Conservation (phyloP, 345 rosid genomes). For the Arabis alpina region DNA sequence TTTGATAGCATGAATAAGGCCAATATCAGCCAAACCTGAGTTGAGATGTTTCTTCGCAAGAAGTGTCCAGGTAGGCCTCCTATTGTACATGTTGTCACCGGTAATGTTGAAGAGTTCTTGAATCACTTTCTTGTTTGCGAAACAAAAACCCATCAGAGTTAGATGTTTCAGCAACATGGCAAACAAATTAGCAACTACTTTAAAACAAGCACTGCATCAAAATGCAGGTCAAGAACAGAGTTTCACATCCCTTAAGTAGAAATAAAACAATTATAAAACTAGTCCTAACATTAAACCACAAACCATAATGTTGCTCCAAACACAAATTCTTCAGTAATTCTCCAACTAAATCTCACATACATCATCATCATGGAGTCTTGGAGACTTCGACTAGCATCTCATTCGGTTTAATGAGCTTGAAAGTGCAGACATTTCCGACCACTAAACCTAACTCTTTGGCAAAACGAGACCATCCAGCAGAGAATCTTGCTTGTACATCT, state of each 20-base stretch:
- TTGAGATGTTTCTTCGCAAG: too few relatives aligned
- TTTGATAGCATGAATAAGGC: too few relatives aligned
- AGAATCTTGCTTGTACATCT: conserved; percentile 34
- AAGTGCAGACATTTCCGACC: conserved; percentile 32
- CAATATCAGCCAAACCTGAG: too few relatives aligned
- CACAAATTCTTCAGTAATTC: conserved; percentile 16
- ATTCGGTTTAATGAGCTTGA: conserved; percentile 31
- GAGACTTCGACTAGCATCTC: conserved; percentile 34
- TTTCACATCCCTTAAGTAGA: not conserved
- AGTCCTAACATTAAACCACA: conserved; percentile 18
- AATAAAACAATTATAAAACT: not conserved
- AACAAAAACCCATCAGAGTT: too few relatives aligned
- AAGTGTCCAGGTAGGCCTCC: too few relatives aligned
- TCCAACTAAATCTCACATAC: conserved; percentile 17
- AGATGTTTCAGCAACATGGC: too few relatives aligned
- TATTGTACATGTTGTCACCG: too few relatives aligned
- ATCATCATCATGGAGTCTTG: conserved; percentile 8
- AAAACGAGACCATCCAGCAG: conserved; percentile 40
- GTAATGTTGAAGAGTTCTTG: too few relatives aligned
- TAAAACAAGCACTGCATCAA: too few relatives aligned
- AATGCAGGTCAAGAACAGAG: too few relatives aligned
- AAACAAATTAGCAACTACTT: too few relatives aligned
- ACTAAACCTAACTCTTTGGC: conserved; percentile 23
- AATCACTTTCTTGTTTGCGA: too few relatives aligned
- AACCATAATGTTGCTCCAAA: not conserved